Percentiles rank a stretch among this genome's conserved stretches.
Evolutionary conservation across 176 grass and related monocot species (phyloP).

Genomic region (Triticum timopheevii): DNA sequence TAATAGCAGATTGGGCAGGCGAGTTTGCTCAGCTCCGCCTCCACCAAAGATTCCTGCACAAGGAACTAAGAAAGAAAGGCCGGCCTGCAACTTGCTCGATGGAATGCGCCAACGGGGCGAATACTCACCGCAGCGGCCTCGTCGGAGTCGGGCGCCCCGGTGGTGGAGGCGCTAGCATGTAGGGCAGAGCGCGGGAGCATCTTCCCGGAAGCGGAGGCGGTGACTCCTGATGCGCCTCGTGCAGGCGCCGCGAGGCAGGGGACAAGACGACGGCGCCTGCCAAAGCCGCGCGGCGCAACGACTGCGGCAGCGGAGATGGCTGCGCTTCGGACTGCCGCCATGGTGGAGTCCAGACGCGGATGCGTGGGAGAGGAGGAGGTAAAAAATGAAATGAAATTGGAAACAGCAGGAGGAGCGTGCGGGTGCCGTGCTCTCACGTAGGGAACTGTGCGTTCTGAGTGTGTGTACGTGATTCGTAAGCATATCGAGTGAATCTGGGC

Average conservation of each 20-base stretch:
- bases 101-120: not conserved
- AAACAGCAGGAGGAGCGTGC: not conserved
- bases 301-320: not conserved
- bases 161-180: not conserved
- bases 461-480: not conserved
- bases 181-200: not conserved
- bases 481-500: not conserved
- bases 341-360: not conserved
- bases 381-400: not conserved
- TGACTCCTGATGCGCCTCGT: not conserved
- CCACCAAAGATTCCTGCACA: constrained; percentile 34
- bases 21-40: constrained; percentile 36
- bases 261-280: not conserved
- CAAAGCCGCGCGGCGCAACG: not conserved
- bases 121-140: constrained; percentile 10
- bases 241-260: not conserved
- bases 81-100: not conserved
- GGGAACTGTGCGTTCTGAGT: not conserved
- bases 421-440: not conserved
- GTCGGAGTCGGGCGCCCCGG: not conserved
- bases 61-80: not conserved
- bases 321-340: constrained; percentile 12
- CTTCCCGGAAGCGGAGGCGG: not conserved
- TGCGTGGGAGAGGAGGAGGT: not conserved
- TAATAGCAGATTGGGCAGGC: constrained; percentile 84